A percentile compares a stretch with the other conserved stretches of the same genome.
Conservation (phyloP, 2,329 filamentous ascomycete species). For the Cladophialophora bantiana region DNA sequence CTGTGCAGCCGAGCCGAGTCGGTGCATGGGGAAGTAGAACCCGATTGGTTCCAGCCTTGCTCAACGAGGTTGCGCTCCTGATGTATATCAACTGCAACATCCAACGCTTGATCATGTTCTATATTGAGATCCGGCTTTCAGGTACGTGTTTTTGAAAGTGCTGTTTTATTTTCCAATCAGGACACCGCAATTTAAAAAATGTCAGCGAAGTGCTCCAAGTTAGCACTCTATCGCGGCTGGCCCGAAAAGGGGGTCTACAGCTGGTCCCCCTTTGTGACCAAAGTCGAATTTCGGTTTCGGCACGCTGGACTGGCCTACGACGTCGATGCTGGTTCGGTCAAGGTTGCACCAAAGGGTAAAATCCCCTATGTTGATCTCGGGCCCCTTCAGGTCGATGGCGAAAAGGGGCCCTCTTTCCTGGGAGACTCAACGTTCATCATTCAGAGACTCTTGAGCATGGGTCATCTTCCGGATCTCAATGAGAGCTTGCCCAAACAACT, state of each 20-base stretch:
- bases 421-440: conserved; percentile 65
- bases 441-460: conserved; percentile 52
- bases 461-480: conserved; percentile 59
- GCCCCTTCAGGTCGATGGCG: conserved; percentile 15
- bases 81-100: not conserved
- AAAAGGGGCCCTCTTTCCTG: conserved; percentile 43
- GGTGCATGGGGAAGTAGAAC: not conserved
- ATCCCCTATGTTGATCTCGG: conserved; percentile 63
- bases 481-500: conserved; percentile 48
- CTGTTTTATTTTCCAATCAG: not conserved
- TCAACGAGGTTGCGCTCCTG: not conserved
- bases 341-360: conserved; percentile 62
- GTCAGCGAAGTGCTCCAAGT: conserved; percentile 32
- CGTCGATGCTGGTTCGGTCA: conserved; percentile 54
- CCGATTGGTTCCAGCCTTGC: not conserved
- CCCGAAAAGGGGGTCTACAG: conserved; percentile 52
- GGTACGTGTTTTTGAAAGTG: not conserved
- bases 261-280: conserved; percentile 69
- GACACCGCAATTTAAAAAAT: conserved; percentile 1
- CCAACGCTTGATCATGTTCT: not conserved
- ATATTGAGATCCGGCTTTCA: not conserved
- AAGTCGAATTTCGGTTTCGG: conserved; percentile 68
- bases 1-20: not conserved
- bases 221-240: conserved; percentile 61
- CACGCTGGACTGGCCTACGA: conserved; percentile 59